Percentiles rank a stretch among this genome's conserved stretches.
Evolutionary conservation across 768 basidiomycete genomes (phyloP).

Genomic region (Leccinum incarnatum): DNA sequence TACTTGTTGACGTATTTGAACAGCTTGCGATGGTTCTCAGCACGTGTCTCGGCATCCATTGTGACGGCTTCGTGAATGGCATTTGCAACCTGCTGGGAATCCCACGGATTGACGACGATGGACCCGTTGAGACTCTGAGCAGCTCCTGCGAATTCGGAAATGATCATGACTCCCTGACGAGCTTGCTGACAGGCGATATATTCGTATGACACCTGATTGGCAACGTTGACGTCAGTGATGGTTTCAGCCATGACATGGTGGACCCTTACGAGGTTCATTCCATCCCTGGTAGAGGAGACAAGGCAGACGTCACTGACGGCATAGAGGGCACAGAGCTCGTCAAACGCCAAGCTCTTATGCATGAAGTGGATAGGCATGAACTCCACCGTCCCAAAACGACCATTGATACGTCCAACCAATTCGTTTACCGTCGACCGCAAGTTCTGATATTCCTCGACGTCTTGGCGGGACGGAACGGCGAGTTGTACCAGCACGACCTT

Average conservation of each 20-base stretch:
- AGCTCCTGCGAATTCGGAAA: constrained; percentile 98
- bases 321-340: constrained; percentile 83
- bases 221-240: constrained; percentile 7
- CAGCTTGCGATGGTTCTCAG: constrained; percentile 91
- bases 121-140: constrained; percentile 95
- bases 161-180: constrained; percentile 93
- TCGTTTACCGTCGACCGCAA: constrained; percentile 94
- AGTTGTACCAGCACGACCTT: constrained; percentile 95
- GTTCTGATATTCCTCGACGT: constrained; percentile 99
- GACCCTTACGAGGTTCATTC: constrained; percentile 90
- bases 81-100: constrained; percentile 95
- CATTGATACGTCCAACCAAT: constrained; percentile 97
- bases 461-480: constrained; percentile 95
- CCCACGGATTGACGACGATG: constrained; percentile 98
- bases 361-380: constrained; percentile 99
- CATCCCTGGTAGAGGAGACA: constrained; percentile 92
- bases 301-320: constrained; percentile 89
- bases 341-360: constrained; percentile 92
- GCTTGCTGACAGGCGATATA: constrained; percentile 95
- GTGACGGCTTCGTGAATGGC: constrained; percentile 96
- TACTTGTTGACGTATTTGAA: constrained; percentile 97
- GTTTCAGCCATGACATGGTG: constrained; percentile 3
- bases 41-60: constrained; percentile 78
- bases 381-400: constrained; percentile 97
- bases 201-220: constrained; percentile 88